Evolutionary conservation across 2,329 filamentous ascomycete species (phyloP).

Genomic region (Beauveria bassiana): DNA sequence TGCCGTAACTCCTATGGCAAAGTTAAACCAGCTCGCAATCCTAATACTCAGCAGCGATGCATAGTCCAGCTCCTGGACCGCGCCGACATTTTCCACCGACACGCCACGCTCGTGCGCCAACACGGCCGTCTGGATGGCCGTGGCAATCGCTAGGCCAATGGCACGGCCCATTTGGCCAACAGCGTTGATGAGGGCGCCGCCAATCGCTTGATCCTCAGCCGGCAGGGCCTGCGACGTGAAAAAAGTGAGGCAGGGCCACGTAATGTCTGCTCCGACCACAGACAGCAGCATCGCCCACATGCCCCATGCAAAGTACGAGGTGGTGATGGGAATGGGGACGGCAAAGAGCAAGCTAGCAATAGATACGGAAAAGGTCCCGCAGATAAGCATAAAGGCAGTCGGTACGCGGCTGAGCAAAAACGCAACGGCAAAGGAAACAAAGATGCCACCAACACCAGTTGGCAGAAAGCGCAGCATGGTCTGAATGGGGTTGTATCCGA

Average conservation of each 20-base stretch:
- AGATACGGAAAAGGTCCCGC: slow-evolving; percentile 48
- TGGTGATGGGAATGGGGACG: slow-evolving; percentile 50
- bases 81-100: slow-evolving; percentile 34
- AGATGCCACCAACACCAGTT: slow-evolving; percentile 50
- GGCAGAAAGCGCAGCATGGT: slow-evolving; percentile 64
- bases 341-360: slow-evolving; percentile 54
- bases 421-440: slow-evolving; percentile 49
- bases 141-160: slow-evolving; percentile 57
- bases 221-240: slow-evolving; percentile 58
- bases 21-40: slow-evolving; percentile 45
- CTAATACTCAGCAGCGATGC: slow-evolving; percentile 41
- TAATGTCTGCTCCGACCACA: slow-evolving; percentile 58
- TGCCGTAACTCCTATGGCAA: slow-evolving; percentile 36
- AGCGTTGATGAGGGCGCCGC: slow-evolving; percentile 60
- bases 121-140: slow-evolving; percentile 56
- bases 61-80: slow-evolving; percentile 34
- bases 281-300: slow-evolving; percentile 59
- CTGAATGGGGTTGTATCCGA: slow-evolving; percentile 52
- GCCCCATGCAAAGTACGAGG: slow-evolving; percentile 60
- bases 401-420: slow-evolving; percentile 50
- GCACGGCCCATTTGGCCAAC: slow-evolving; percentile 58
- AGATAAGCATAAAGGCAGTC: slow-evolving; percentile 48
- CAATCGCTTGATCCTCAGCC: slow-evolving; percentile 56
- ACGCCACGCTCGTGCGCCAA: slow-evolving; percentile 42
- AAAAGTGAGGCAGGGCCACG: slow-evolving; percentile 57